Evolutionary conservation across 768 basidiomycete species (phyloP), one percentile per base, ranked within the genome.

Genomic region (Suillus subalutaceus): DNA sequence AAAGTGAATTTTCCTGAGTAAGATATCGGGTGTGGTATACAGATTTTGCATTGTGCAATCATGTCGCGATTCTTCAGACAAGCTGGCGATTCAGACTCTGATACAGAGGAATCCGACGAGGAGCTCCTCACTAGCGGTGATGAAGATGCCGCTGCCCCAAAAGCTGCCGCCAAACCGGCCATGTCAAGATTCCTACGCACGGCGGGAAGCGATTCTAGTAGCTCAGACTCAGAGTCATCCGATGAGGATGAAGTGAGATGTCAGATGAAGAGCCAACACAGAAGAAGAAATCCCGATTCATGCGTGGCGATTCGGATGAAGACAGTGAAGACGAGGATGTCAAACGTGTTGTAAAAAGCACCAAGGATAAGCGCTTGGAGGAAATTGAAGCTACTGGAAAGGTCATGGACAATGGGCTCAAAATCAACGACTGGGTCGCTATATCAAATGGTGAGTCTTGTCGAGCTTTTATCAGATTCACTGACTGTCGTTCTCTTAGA

Each of bases 341-440:
- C 44, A 87, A 84, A 72, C 85, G 86, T 20, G 87, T 89, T 43
- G 86, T 92, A 57, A 85, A 86, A 66, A 94, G 93, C 74, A 96
- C 97, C 48, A 91, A 91, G 72, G 93, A 96, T 78, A 96, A 94
- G 78, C 85, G 96, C 63, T 78, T 96, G 74, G 94, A 91, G 58
- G 97, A 99, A 84, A 96, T 99, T 88, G 96, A 98, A 78, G 88
- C 88, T 1, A 91, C 91, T 4, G 93, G 94, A 64, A 96, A 91
- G 79, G 83, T 83, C 57, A 97, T 99, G 82, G 94, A 97, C 57
- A 99, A 99, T 75, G 96, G 91, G 23, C 83, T 93, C 68, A 97
- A 93, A 84, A 96, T 97, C 71, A 97, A 96, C 72, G 96, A 99
- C 79, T 99, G 97, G 97, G 89, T 90, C 32, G 88, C 88, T 37